Evolutionary conservation across 83 land plant genomes (phyloP).

Genomic region (Diphasiastrum complanatum): DNA sequence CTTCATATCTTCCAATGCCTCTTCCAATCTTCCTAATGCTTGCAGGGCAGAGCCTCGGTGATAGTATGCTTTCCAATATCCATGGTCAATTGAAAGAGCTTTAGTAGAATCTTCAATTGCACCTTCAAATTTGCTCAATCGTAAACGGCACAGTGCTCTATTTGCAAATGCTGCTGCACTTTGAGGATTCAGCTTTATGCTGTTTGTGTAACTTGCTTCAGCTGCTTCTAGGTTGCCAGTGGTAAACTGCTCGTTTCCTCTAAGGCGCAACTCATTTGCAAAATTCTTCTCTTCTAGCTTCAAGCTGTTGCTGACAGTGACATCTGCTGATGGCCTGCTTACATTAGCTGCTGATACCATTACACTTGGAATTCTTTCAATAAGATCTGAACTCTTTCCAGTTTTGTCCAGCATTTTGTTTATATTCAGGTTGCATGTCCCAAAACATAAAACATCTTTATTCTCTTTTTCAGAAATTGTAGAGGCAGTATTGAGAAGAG

Average conservation of each 20-base stretch:
- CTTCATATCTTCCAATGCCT: constrained; percentile 18
- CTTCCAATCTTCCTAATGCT: constrained; percentile 16
- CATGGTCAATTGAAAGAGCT: constrained; percentile 14
- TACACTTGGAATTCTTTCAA: too few relatives aligned
- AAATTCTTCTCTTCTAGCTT: too few relatives aligned
- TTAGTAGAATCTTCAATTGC: constrained; percentile 24
- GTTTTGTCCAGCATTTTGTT: too few relatives aligned
- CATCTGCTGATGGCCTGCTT: too few relatives aligned
- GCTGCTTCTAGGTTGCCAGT: constrained; percentile 15
- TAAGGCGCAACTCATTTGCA: constrained; percentile 18
- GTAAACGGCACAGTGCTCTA: constrained; percentile 21
- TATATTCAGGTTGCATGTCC: too few relatives aligned
- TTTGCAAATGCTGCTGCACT: constrained; percentile 8
- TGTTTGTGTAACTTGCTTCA: constrained; percentile 15
- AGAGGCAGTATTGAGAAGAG: too few relatives aligned
- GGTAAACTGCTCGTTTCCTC: constrained; percentile 18
- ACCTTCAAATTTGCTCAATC: constrained; percentile 13
- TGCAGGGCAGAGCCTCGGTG: constrained; percentile 18
- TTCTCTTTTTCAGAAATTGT: too few relatives aligned
- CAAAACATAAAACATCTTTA: too few relatives aligned
- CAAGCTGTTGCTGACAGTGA: too few relatives aligned
- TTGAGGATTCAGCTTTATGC: constrained; percentile 7
- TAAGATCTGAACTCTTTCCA: too few relatives aligned
- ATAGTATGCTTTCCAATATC: constrained; percentile 19
- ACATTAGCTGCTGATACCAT: too few relatives aligned